phyloP scores from a whole-genome alignment of 192 early-diverging fungal species.

The Powellomyces hirtus region DNA sequence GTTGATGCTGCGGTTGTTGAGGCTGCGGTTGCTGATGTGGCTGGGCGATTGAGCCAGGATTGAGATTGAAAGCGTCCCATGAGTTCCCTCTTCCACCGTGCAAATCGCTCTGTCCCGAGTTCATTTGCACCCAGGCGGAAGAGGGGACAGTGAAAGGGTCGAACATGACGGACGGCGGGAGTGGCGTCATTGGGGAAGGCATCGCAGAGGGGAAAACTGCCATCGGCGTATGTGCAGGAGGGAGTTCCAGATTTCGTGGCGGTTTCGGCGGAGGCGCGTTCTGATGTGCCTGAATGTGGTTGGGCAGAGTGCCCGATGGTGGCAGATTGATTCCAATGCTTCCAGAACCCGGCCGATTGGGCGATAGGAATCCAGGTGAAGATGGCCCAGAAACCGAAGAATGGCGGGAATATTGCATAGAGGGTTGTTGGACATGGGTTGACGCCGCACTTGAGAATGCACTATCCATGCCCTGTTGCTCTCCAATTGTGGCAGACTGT shows the following conservation, averaged over 20 bases:
- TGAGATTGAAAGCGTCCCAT: background rate
- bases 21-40: background rate
- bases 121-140: background rate
- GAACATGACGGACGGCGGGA: background rate
- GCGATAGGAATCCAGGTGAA: background rate
- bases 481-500: background rate
- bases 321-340: background rate
- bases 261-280: background rate
- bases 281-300: background rate
- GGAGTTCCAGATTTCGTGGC: constrained; percentile 1
- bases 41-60: background rate
- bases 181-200: background rate
- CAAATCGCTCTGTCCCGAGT: too few species aligned
- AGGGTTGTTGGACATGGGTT: background rate
- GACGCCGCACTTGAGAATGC: background rate
- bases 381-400: background rate
- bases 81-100: background rate
- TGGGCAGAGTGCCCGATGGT: background rate
- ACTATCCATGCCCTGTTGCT: background rate
- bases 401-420: background rate
- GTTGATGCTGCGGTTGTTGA: background rate
- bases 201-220: background rate
- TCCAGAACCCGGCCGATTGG: background rate
- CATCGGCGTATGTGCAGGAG: background rate
- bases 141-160: background rate